phyloP scores from a whole-genome alignment of 306 rosid genomes.

The Sesbania bispinosa region DNA sequence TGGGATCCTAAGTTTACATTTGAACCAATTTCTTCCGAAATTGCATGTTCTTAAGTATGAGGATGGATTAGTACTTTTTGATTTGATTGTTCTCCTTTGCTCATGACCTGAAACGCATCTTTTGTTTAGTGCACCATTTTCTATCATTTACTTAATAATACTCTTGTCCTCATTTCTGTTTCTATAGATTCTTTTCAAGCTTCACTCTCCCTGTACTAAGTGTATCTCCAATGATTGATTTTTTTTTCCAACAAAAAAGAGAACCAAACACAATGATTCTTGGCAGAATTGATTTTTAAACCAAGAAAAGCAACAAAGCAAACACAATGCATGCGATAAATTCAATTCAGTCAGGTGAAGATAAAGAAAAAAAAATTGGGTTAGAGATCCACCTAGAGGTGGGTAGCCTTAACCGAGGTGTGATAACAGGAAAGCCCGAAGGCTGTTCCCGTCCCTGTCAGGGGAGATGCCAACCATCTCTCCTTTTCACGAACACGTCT shows the following conservation, averaged over 20 bases:
- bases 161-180: too few relatives aligned
- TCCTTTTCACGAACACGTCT: conserved; percentile 31
- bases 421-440: conserved; percentile 25
- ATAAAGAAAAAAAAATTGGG: conserved; percentile 29
- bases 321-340: too few relatives aligned
- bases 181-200: too few relatives aligned
- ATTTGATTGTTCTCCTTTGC: neutral
- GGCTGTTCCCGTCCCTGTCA: conserved; percentile 31
- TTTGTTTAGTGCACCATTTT: too few relatives aligned
- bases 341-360: too few relatives aligned
- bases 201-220: too few relatives aligned
- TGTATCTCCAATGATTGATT: too few relatives aligned
- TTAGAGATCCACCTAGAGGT: conserved; percentile 18
- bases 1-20: conserved; percentile 1
- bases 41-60: neutral
- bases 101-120: neutral
- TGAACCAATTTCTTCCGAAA: neutral
- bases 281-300: too few relatives aligned
- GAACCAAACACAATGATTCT: too few relatives aligned
- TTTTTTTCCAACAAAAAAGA: too few relatives aligned
- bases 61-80: neutral
- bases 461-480: conserved; percentile 40
- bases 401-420: conserved; percentile 29
- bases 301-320: too few relatives aligned
- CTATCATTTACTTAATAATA: too few relatives aligned